phyloP scores from a whole-genome alignment of 352 stramenopile genomes.

The Globisporangium iwayamae region DNA sequence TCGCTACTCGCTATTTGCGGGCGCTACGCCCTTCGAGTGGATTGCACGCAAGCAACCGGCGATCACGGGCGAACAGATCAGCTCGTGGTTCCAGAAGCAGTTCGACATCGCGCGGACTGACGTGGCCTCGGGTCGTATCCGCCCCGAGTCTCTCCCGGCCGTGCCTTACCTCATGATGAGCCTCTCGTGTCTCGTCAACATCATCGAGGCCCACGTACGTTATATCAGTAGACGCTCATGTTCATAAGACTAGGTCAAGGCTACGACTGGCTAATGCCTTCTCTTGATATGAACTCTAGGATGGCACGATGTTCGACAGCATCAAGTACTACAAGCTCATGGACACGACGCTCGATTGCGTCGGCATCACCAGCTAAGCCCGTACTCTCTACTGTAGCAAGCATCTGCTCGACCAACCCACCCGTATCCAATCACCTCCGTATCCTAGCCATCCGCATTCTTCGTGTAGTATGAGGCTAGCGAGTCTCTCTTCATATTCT shows the following conservation, averaged over 20 bases:
- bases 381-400: neutral
- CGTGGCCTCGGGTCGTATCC: neutral
- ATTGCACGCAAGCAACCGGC: neutral
- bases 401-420: neutral
- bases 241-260: no score
- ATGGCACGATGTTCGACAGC: constrained; percentile 2
- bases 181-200: neutral
- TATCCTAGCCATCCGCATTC: neutral
- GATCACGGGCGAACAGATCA: constrained; percentile 1
- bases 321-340: constrained; percentile 7
- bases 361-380: neutral
- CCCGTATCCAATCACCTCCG: neutral
- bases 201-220: constrained; percentile 1
- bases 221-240: neutral
- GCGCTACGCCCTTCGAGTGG: constrained; percentile 35
- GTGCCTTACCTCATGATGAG: neutral
- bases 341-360: constrained; percentile 3
- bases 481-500: no score
- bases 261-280: no score
- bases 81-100: constrained; percentile 6
- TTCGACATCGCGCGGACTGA: neutral
- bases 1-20: constrained; percentile 41
- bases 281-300: no score
- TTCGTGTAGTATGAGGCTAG: no score
- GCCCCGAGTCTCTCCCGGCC: neutral